These are phyloP conservation scores for Talaromyces sp. DNA, from an alignment of 2,329 filamentous ascomycete genomes.

Conservation along the genomic window DNA sequence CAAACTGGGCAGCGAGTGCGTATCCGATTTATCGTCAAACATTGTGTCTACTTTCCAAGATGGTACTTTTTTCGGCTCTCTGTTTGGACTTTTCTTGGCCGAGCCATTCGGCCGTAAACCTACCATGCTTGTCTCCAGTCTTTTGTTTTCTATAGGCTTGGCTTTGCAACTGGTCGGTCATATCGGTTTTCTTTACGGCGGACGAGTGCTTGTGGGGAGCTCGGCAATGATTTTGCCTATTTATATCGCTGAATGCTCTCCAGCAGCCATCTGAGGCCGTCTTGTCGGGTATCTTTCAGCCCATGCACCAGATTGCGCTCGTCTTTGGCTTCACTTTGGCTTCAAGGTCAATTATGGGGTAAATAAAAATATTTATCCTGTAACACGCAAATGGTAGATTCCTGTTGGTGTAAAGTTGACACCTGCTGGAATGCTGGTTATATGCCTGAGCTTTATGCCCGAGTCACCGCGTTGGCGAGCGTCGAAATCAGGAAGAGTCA, in stretches of 20 bases:
- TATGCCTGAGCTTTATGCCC: constrained; percentile 54
- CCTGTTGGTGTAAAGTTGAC: constrained; percentile 59
- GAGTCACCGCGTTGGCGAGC: constrained; percentile 63
- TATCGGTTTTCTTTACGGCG: constrained; percentile 1
- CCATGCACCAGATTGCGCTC: constrained; percentile 45
- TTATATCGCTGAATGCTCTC: constrained; percentile 54
- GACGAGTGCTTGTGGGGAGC: constrained; percentile 22
- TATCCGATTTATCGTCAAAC: neutral
- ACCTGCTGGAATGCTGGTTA: constrained; percentile 54
- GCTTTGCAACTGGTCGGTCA: constrained; percentile 47
- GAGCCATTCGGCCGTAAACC: constrained; percentile 51
- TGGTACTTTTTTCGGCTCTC: constrained; percentile 2
- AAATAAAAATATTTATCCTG: constrained; percentile 22
- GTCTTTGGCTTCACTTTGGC: too few species aligned
- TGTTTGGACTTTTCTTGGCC: constrained; percentile 60
- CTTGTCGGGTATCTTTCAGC: constrained; percentile 55
- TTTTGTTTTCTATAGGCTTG: constrained; percentile 56
- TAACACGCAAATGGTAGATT: constrained; percentile 52
- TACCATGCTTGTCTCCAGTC: constrained; percentile 52
- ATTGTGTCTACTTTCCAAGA: constrained; percentile 7
- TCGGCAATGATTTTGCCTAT: constrained; percentile 52
- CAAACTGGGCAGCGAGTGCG: neutral
- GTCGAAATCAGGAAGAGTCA: constrained; percentile 59
- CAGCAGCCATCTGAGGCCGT: constrained; percentile 52
- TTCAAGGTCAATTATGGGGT: constrained; percentile 51